Evolutionary conservation across 2,329 filamentous ascomycete genomes (phyloP).

Genomic region (Gaeumannomyces tritici): DNA sequence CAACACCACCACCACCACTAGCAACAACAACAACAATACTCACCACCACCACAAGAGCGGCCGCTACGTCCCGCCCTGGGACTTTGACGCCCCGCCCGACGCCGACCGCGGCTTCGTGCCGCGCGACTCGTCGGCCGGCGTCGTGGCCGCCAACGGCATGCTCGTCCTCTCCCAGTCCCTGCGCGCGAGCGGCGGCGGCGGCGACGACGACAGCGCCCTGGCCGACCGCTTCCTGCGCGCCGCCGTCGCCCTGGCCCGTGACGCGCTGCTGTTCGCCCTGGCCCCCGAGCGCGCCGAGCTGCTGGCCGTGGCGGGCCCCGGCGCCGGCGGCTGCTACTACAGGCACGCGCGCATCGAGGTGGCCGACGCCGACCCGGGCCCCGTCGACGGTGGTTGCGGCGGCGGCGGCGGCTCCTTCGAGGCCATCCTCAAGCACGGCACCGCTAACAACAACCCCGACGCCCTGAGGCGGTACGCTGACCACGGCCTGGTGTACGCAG

Average conservation of each 20-base stretch:
- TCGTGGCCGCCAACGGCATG: constrained; percentile 31
- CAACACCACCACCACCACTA: constrained; percentile 28
- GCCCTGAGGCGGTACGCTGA: constrained; percentile 15
- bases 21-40: too few relatives aligned
- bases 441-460: constrained; percentile 18
- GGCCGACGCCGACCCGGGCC: constrained; percentile 7
- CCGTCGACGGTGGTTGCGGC: too few relatives aligned
- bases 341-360: constrained; percentile 1
- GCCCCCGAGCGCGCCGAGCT: constrained; percentile 8
- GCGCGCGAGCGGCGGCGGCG: constrained; percentile 4
- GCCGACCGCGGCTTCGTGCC: not conserved
- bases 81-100: constrained; percentile 26
- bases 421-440: constrained; percentile 18
- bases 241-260: constrained; percentile 19
- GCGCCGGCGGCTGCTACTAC: not conserved
- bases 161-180: constrained; percentile 26
- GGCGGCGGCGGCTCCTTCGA: too few relatives aligned
- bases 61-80: constrained; percentile 21
- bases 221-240: constrained; percentile 14
- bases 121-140: constrained; percentile 26
- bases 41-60: constrained; percentile 11
- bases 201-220: constrained; percentile 10
- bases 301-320: not conserved
- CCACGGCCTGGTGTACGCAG: constrained; percentile 34
- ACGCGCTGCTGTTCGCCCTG: constrained; percentile 19